Conservation (phyloP, 768 basidiomycete genomes). For the Termitomyces sp. region DNA sequence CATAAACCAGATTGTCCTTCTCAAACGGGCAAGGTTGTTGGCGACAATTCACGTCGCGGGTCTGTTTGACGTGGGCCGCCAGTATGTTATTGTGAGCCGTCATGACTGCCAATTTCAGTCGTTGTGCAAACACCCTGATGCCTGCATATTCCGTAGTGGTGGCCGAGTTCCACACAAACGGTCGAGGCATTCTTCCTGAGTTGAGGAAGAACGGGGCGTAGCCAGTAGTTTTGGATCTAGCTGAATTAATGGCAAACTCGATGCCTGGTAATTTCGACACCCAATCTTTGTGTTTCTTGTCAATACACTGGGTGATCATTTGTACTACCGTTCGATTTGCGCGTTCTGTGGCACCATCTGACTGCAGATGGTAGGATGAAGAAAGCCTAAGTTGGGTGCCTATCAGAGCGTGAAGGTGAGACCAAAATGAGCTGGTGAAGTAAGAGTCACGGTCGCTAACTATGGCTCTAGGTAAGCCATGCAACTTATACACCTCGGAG, state of each 20-base stretch:
- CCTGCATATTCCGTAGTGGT: slow-evolving; percentile 15
- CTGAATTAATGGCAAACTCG: too few species aligned
- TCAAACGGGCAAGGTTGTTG: neutral
- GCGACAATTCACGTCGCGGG: neutral
- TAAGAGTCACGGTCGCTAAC: slow-evolving; percentile 18
- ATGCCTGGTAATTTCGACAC: neutral
- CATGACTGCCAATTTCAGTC: slow-evolving; percentile 16
- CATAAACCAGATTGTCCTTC: neutral
- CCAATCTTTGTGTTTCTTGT: slow-evolving; percentile 24
- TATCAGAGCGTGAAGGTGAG: too few species aligned
- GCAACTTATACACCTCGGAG: slow-evolving; percentile 19
- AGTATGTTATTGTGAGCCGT: slow-evolving; percentile 21
- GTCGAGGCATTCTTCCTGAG: slow-evolving; percentile 13
- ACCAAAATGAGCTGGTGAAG: too few species aligned
- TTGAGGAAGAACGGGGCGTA: too few species aligned
- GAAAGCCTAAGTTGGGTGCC: too few species aligned
- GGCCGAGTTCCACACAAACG: slow-evolving; percentile 14
- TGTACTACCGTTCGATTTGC: slow-evolving; percentile 19
- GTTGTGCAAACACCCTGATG: slow-evolving; percentile 19
- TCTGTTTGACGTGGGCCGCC: neutral
- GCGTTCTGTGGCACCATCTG: too few species aligned
- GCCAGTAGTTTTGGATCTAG: too few species aligned
- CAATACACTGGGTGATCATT: slow-evolving; percentile 22
- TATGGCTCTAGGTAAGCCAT: slow-evolving; percentile 25
- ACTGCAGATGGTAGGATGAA: too few species aligned